Percentiles rank a stretch among this genome's conserved stretches.
phyloP scores from a whole-genome alignment of 768 basidiomycete species.

The Filobasidium floriforme region DNA sequence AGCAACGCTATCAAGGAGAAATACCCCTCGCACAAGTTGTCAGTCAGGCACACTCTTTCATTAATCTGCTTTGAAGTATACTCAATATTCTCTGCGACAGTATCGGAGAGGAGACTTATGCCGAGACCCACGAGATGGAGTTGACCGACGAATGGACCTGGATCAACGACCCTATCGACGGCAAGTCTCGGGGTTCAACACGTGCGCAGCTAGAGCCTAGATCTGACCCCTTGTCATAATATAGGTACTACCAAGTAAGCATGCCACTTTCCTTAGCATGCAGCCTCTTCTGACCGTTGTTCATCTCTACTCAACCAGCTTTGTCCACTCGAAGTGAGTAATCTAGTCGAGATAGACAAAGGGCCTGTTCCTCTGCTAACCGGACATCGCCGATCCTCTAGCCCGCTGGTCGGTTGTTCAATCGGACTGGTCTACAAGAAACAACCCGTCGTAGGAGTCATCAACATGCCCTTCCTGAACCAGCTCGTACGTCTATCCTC shows the following conservation, averaged over 20 bases:
- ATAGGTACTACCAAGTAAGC: conserved; percentile 43
- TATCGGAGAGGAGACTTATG: conserved; percentile 87
- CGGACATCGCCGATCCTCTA: conserved; percentile 46
- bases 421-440: conserved; percentile 78
- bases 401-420: conserved; percentile 78
- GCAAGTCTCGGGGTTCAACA: conserved; percentile 18
- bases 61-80: neutral
- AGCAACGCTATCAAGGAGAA: conserved; percentile 57
- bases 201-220: neutral
- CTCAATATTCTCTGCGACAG: conserved; percentile 46
- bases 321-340: conserved; percentile 33
- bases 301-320: conserved; percentile 22
- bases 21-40: conserved; percentile 80
- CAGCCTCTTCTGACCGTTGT: neutral
- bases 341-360: conserved; percentile 13
- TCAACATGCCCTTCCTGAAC: conserved; percentile 86
- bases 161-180: conserved; percentile 87
- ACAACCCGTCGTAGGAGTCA: conserved; percentile 76
- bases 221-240: conserved; percentile 27
- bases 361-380: conserved; percentile 24
- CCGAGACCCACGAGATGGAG: conserved; percentile 45
- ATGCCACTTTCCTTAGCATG: neutral
- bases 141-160: conserved; percentile 86
- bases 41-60: conserved; percentile 37
- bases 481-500: conserved; percentile 54